Conservation (phyloP, 257 asterid genomes). For the Ajuga chamaepitys region DNA sequence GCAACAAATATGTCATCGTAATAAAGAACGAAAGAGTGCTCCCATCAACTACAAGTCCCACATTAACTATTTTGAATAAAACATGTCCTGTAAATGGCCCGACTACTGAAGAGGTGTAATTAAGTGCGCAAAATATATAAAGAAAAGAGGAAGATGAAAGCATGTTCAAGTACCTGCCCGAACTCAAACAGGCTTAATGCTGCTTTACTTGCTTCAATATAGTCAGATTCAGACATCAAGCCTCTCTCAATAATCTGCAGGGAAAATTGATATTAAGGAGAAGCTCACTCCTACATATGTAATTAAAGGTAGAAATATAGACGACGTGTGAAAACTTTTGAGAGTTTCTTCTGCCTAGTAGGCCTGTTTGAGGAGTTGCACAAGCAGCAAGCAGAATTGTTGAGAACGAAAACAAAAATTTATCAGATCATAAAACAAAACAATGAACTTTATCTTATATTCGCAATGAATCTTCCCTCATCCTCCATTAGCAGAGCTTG, state of each 20-base stretch:
- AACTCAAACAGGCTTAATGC: conserved; percentile 73
- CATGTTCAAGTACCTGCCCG: conserved; percentile 65
- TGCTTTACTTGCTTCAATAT: conserved; percentile 62
- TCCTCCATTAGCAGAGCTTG: neutral
- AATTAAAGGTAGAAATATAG: neutral
- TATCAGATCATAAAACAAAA: neutral
- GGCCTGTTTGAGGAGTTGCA: neutral
- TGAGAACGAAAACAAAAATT: neutral
- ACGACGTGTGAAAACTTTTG: neutral
- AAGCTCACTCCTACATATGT: neutral
- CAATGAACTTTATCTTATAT: neutral
- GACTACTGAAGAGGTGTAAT: neutral
- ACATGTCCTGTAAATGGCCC: neutral
- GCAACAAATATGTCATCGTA: neutral
- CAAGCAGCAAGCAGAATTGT: neutral
- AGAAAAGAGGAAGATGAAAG: neutral
- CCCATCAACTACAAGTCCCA: neutral
- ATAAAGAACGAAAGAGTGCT: neutral
- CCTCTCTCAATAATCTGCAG: conserved; percentile 69
- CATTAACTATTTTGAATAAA: neutral
- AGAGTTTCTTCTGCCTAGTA: neutral
- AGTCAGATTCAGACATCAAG: conserved; percentile 77
- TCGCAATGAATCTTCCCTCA: neutral
- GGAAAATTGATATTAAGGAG: conserved; percentile 9
- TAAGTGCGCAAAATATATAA: neutral